Base-by-base conservation (phyloP, 139 green algal species). In the Picochlorum sp. region DNA sequence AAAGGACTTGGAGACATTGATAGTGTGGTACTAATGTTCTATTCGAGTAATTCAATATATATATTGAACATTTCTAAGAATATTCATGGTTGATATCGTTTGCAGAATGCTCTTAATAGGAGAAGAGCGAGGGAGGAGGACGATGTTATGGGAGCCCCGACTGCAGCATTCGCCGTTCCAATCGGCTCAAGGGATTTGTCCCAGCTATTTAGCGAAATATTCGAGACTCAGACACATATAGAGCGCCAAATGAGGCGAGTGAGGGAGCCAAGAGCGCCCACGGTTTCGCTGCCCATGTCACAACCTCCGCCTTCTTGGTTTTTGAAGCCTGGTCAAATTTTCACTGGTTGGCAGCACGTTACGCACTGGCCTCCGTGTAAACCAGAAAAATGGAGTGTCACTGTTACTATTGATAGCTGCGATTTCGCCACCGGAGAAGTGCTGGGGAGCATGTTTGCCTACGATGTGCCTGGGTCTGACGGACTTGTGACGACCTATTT, bases 401-500 rank as follows among this genome's bases (percentile, higher is more conserved):
- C 28, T 33, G 47, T 59, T 26, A 31, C 33, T 2, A n/a, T 81
- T 28, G 64, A 86, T 50, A 60, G 50, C 16, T 72, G 64, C 33
- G 69, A 87, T 53, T 41, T 56, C 6, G 22, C 16, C 1, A 35
- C 6, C 7, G 80, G 80, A 10, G 68, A 67, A 22, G 33, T 88
- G 14, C 65, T 60, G 16, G 81, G 81, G 22, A 69, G 39, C 3
- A 88, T 88, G 81, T 50, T 70, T 36, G 81, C 81, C 5, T 36
- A 44, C 28, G 78, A 85, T 41, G 73, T 85, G 16, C 66, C 67
- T 3, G 71, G 68, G 4, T 36, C 45, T 3, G 26, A 41, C 2
- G 29, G 36, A 4, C 71, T 69, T 3, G 72, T 87, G 33, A 41
- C 67, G 20, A 89, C 81, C 10, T 89, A 83, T 50, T 89, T 81